Evolutionary conservation across 805 yeast genomes (phyloP).

Genomic region (Kuraishia floccosa): DNA sequence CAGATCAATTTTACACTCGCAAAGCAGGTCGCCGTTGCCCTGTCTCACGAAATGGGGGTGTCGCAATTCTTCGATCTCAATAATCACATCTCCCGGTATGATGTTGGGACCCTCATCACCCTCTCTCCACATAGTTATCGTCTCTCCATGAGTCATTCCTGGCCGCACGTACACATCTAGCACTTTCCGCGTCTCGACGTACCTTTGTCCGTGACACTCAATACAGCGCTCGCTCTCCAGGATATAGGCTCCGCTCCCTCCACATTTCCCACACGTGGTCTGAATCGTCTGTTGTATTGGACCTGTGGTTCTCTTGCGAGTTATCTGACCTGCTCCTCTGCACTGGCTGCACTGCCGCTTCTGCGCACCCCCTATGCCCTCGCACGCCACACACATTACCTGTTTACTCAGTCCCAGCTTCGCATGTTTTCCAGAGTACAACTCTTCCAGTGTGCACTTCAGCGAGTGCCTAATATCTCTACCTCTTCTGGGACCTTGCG

Average conservation of each 20-base stretch:
- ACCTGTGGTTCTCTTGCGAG: conserved; percentile 30
- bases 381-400: conserved; percentile 35
- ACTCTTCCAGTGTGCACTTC: conserved; percentile 39
- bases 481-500: conserved; percentile 22
- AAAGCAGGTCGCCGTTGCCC: conserved; percentile 29
- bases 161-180: conserved; percentile 41
- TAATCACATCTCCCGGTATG: conserved; percentile 58
- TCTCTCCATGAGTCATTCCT: conserved; percentile 43
- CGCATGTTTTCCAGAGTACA: conserved; percentile 44
- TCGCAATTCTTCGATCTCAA: conserved; percentile 31
- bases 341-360: conserved; percentile 23
- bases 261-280: conserved; percentile 32
- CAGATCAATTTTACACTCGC: conserved; percentile 34
- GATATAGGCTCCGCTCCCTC: conserved; percentile 26
- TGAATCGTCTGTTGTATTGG: conserved; percentile 29
- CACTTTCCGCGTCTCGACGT: conserved; percentile 33
- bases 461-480: conserved; percentile 47
- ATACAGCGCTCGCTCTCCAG: conserved; percentile 22
- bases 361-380: conserved; percentile 36
- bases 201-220: conserved; percentile 33
- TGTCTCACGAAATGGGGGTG: conserved; percentile 24
- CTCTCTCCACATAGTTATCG: conserved; percentile 41
- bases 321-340: conserved; percentile 28
- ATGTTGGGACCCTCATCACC: conserved; percentile 54
- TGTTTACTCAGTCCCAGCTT: conserved; percentile 44